phyloP scores from a whole-genome alignment of 192 early-diverging fungal species.

The Cladochytrium replicatum region DNA sequence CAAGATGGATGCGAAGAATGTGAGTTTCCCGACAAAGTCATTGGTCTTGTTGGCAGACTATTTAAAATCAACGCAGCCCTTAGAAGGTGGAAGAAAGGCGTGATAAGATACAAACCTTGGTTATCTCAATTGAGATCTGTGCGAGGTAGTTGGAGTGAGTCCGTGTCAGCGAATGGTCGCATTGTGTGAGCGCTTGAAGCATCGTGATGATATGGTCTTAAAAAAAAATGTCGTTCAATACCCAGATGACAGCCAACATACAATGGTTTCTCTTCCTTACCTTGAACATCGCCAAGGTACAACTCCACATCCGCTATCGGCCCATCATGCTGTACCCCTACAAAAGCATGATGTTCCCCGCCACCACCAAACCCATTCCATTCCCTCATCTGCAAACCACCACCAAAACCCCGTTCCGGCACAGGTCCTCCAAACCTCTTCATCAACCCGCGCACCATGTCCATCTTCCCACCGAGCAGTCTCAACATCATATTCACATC shows the following conservation, averaged over 20 bases:
- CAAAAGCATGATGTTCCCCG: too few species aligned
- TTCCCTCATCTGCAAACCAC: slow-evolving; percentile 26
- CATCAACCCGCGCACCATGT: slow-evolving; percentile 64
- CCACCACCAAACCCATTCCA: not conserved
- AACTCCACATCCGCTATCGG: slow-evolving; percentile 49
- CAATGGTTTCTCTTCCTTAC: too few species aligned
- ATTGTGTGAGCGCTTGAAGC: slow-evolving; percentile 54
- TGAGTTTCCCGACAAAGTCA: slow-evolving; percentile 79
- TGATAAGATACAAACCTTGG: too few species aligned
- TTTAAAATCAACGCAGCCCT: too few species aligned
- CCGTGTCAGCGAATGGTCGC: slow-evolving; percentile 60
- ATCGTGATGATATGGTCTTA: slow-evolving; percentile 68
- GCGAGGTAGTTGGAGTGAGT: slow-evolving; percentile 76
- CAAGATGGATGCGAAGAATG: slow-evolving; percentile 77
- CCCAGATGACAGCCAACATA: too few species aligned
- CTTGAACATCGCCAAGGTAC: slow-evolving; percentile 71
- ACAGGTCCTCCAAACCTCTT: slow-evolving; percentile 50
- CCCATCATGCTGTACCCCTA: too few species aligned
- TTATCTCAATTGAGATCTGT: slow-evolving; percentile 64
- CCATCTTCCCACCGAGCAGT: slow-evolving; percentile 58
- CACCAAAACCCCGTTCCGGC: slow-evolving; percentile 13
- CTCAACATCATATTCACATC: slow-evolving; percentile 60
- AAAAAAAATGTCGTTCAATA: too few species aligned
- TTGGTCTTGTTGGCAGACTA: slow-evolving; percentile 81
- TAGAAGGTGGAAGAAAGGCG: too few species aligned